Conservation (phyloP, 176 grass and related monocot genomes). For the Oryza australiensis region DNA sequence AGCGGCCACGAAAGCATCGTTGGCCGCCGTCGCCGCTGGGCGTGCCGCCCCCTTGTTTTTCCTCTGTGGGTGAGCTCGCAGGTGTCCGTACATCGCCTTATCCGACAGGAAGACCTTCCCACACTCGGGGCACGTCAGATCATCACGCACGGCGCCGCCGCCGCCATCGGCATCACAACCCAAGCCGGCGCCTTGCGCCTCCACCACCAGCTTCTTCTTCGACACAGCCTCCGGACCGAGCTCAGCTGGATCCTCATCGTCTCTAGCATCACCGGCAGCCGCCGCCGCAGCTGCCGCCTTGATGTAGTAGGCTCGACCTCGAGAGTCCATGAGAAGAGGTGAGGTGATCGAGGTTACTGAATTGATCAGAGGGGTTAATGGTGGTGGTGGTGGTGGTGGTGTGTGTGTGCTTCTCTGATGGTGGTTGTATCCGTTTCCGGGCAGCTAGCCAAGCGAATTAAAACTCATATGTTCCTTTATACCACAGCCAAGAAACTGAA, state of each 20-base stretch:
- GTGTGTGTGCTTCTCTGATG: neutral
- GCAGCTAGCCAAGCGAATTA: conserved; percentile 14
- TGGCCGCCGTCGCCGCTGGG: neutral
- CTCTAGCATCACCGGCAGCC: neutral
- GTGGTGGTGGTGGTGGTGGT: too few relatives aligned
- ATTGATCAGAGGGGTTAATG: conserved; percentile 20
- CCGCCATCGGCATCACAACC: neutral
- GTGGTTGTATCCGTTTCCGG: conserved; percentile 36
- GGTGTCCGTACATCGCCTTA: conserved; percentile 60
- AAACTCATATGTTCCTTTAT: neutral
- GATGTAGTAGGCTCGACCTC: conserved; percentile 8
- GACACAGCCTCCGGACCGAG: neutral
- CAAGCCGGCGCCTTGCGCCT: neutral
- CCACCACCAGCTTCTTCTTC: neutral
- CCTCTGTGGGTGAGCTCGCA: conserved; percentile 39
- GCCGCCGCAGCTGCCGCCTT: conserved; percentile 12
- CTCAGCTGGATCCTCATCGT: neutral
- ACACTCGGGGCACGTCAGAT: conserved; percentile 44
- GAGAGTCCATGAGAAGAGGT: conserved; percentile 33
- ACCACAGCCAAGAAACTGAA: conserved; percentile 35
- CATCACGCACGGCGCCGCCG: neutral
- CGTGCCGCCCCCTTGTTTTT: conserved; percentile 40
- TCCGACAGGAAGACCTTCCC: conserved; percentile 39
- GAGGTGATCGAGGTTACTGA: conserved; percentile 13
- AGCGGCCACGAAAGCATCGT: neutral